phyloP scores from a whole-genome alignment of 1,139 yeast species.

The Pichia sp. region DNA sequence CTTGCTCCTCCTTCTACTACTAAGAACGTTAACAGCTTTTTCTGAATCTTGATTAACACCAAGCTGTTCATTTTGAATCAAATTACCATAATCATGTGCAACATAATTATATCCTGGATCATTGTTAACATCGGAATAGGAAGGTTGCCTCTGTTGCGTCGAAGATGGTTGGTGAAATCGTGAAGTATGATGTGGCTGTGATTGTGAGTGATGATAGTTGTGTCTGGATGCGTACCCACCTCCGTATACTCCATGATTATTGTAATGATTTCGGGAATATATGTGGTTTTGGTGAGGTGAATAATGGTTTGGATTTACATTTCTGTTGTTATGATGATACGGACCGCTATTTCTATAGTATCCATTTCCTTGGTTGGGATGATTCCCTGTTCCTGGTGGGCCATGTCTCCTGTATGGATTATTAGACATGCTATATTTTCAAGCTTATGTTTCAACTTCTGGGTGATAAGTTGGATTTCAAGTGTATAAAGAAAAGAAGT shows the following conservation, averaged over 20 bases:
- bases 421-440: conserved; percentile 12
- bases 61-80: background rate
- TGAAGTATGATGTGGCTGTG: conserved; percentile 1
- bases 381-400: conserved; percentile 1
- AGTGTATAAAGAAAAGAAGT: too few relatives aligned
- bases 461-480: background rate
- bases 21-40: conserved; percentile 2
- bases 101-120: background rate
- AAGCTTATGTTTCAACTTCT: background rate
- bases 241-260: conserved; percentile 3
- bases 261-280: conserved; percentile 1
- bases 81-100: background rate
- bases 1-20: conserved; percentile 10
- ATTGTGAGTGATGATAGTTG: conserved; percentile 3
- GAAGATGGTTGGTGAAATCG: conserved; percentile 2
- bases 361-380: conserved; percentile 8
- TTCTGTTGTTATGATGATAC: conserved; percentile 6
- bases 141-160: background rate
- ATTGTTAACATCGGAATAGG: background rate
- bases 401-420: conserved; percentile 12
- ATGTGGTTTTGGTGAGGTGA: background rate
- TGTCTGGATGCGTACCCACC: conserved; percentile 8
- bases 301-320: conserved; percentile 1
- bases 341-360: conserved; percentile 9
- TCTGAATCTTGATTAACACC: background rate